A percentile compares a stretch with the other conserved stretches of the same genome.
Conservation (phyloP, 2,329 filamentous ascomycete genomes). For the Alternaria solani region DNA sequence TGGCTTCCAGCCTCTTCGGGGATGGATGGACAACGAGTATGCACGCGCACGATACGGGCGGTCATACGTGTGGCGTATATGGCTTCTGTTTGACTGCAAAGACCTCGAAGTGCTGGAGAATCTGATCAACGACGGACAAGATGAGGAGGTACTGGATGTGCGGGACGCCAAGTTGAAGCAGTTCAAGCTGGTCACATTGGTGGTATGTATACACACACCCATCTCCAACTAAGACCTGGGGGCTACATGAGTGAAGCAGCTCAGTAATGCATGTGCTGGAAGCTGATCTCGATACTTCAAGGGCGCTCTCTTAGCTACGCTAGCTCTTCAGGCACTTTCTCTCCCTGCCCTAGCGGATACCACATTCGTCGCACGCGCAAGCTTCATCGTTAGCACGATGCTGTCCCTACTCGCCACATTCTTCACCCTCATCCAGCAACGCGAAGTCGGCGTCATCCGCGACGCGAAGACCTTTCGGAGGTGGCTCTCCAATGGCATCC, state of each 20-base stretch:
- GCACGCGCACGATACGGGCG: slow-evolving; percentile 24
- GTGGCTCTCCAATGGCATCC: slow-evolving; percentile 29
- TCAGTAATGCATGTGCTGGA: not conserved
- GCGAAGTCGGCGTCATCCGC: slow-evolving; percentile 20
- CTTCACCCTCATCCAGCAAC: slow-evolving; percentile 31
- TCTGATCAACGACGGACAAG: slow-evolving; percentile 25
- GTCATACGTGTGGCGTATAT: slow-evolving; percentile 21
- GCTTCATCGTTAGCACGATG: slow-evolving; percentile 21
- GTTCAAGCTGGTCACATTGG: slow-evolving; percentile 28
- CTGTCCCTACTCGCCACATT: slow-evolving; percentile 27
- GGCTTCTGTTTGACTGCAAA: slow-evolving; percentile 31
- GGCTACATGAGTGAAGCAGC: not conserved
- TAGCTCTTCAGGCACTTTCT: slow-evolving; percentile 26
- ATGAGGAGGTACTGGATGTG: slow-evolving; percentile 21
- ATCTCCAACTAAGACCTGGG: not conserved
- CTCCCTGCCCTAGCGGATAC: slow-evolving; percentile 17
- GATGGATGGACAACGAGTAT: slow-evolving; percentile 18
- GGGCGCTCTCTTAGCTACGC: slow-evolving; percentile 27
- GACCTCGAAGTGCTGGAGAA: slow-evolving; percentile 28
- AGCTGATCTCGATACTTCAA: slow-evolving; percentile 1
- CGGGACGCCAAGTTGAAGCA: slow-evolving; percentile 22
- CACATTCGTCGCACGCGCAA: slow-evolving; percentile 18
- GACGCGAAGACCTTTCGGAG: slow-evolving; percentile 15
- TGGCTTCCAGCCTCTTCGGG: slow-evolving; percentile 9
- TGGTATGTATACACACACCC: slow-evolving; percentile 20